Conservation (phyloP, 1,139 yeast species). For the Sugiyamaella novakii region DNA sequence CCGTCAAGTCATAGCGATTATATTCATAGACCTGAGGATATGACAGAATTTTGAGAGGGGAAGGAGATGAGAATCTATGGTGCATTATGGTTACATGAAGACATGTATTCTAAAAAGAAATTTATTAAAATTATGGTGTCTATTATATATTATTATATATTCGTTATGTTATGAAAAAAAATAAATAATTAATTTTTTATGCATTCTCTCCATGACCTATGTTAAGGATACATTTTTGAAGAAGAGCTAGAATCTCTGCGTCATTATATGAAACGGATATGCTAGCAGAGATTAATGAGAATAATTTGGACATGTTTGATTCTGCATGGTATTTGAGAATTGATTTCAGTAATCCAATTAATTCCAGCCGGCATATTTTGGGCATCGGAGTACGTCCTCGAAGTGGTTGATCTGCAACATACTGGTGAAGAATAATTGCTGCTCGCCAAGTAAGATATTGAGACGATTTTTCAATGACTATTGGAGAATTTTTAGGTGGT, state of each 20-base stretch:
- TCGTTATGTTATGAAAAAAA: constrained; percentile 9
- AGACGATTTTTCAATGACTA: constrained; percentile 32
- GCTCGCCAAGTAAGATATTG: constrained; percentile 53
- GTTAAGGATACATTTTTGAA: constrained; percentile 2
- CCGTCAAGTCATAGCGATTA: constrained; percentile 18
- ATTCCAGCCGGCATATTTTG: constrained; percentile 53
- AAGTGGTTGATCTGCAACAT: constrained; percentile 54
- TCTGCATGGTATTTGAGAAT: constrained; percentile 13
- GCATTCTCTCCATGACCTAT: not conserved
- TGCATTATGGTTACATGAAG: constrained; percentile 9
- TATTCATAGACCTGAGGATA: constrained; percentile 22
- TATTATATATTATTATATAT: constrained; percentile 12
- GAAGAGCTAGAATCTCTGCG: constrained; percentile 1
- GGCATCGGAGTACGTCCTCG: constrained; percentile 58
- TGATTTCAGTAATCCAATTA: constrained; percentile 37
- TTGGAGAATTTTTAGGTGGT: constrained; percentile 23
- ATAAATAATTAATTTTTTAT: constrained; percentile 10
- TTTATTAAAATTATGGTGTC: constrained; percentile 9
- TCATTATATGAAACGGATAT: constrained; percentile 27
- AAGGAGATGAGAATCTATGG: not conserved
- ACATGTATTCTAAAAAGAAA: not conserved
- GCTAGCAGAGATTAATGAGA: constrained; percentile 25
- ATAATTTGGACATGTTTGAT: constrained; percentile 16
- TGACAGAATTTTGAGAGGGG: constrained; percentile 19
- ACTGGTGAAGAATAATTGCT: constrained; percentile 54